Evolutionary conservation across 2,329 filamentous ascomycete species (phyloP).

Genomic region (Sarocladium brachiariae): DNA sequence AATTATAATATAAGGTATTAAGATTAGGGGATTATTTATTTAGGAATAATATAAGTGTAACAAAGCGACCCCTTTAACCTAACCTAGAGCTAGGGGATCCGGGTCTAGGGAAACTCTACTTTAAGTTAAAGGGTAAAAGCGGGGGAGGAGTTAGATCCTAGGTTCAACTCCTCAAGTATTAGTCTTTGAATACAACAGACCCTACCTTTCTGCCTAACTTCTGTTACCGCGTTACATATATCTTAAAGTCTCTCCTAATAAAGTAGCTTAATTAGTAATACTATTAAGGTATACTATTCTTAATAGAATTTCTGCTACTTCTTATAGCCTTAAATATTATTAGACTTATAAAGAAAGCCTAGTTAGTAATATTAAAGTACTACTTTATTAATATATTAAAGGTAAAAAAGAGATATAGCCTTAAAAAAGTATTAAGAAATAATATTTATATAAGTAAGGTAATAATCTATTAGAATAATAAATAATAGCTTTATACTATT

Average conservation of each 20-base stretch:
- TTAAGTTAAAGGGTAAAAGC: no score
- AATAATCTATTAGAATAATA: slow-evolving; percentile 17
- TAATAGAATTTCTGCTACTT: slow-evolving; percentile 15
- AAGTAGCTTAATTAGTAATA: slow-evolving; percentile 12
- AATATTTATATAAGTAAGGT: slow-evolving; percentile 16
- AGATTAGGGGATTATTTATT: no score
- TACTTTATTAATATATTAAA: slow-evolving; percentile 17
- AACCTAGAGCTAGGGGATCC: no score
- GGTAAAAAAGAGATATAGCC: slow-evolving; percentile 14
- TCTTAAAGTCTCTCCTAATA: slow-evolving; percentile 13
- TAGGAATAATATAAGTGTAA: no score
- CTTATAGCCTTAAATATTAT: not conserved
- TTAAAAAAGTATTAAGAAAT: slow-evolving; percentile 12
- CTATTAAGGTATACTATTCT: slow-evolving; percentile 16
- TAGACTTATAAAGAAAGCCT: slow-evolving; percentile 4
- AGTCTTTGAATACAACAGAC: no score
- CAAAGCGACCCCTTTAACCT: no score
- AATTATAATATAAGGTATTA: no score
- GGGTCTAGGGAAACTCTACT: no score
- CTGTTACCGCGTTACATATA: no score
- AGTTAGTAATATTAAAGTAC: slow-evolving; percentile 13
- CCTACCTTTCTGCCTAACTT: no score
- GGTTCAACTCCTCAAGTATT: no score
- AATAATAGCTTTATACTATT: slow-evolving; percentile 9
- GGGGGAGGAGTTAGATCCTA: slow-evolving; percentile 14